Percentiles rank a stretch among this genome's conserved stretches.
phyloP scores from a whole-genome alignment of 805 yeast genomes.

The Candida montana region DNA sequence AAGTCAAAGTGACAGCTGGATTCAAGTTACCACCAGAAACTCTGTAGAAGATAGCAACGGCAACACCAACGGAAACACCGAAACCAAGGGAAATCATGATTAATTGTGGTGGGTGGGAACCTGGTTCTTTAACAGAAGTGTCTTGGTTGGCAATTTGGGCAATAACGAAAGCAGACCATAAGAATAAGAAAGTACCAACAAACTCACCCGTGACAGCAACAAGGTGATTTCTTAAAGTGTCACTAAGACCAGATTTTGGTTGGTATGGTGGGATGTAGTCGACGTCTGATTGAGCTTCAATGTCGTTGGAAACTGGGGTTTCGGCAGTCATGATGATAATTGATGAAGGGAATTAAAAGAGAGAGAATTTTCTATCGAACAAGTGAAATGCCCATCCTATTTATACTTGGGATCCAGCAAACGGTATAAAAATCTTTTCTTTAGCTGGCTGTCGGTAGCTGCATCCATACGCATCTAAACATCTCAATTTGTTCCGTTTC shows the following conservation, averaged over 20 bases:
- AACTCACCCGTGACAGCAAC: slow-evolving; percentile 77
- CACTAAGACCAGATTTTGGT: slow-evolving; percentile 32
- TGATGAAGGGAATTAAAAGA: not conserved
- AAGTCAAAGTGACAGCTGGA: slow-evolving; percentile 79
- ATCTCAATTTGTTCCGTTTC: not conserved
- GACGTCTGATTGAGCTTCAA: slow-evolving; percentile 35
- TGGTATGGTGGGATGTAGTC: slow-evolving; percentile 36
- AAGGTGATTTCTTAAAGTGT: slow-evolving; percentile 50
- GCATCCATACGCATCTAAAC: not conserved
- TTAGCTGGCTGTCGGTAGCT: too few species aligned
- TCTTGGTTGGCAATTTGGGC: slow-evolving; percentile 78
- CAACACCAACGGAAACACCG: slow-evolving; percentile 79
- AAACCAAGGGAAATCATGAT: slow-evolving; percentile 82
- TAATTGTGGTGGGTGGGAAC: slow-evolving; percentile 59
- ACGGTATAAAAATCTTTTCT: too few species aligned
- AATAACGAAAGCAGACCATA: slow-evolving; percentile 77
- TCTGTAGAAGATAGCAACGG: slow-evolving; percentile 62
- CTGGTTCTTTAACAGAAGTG: slow-evolving; percentile 28
- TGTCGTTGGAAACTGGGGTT: slow-evolving; percentile 21
- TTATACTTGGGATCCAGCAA: too few species aligned
- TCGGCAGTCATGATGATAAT: slow-evolving; percentile 11
- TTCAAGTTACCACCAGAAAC: slow-evolving; percentile 87
- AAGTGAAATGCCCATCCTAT: too few species aligned
- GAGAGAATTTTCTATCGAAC: not conserved
- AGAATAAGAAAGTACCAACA: slow-evolving; percentile 78